Base-by-base conservation (phyloP, 1,284 basidiomycete species). In the Naganishia sp. region DNA sequence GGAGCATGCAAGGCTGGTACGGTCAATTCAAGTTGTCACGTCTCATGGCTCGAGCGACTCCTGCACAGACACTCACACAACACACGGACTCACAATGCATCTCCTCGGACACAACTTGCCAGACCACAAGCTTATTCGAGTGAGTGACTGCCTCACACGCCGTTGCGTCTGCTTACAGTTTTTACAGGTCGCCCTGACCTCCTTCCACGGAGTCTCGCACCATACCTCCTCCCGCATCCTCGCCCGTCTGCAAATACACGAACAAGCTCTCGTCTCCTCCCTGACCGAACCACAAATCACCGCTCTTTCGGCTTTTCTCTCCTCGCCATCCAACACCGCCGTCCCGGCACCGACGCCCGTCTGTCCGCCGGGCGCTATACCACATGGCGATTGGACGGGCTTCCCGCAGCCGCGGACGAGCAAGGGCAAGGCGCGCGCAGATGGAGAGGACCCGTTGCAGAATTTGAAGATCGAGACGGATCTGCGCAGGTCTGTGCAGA, bases 241-340 rank as follows among this genome's bases (percentile, higher is more conserved):
- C 69, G 82, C 83, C 1, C 77, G 83, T 21, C 78, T 84, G 4
- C 78, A 79, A 43, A 80, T 85, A 67, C 83, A 83, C 73, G 70
- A 75, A 72, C 55, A 77, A 75, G 70, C 79, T 68, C 50, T 79
- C 77, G 66, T 78, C 64, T 55, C 80, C 72, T 64, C 76, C 76
- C 47, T 82, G 45, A 77, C 81, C 21, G 84, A 85, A 72, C 73
- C 78, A 4, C 84, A 85, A 75, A 75, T 84, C 67, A 84, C 83
- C 52, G 74, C 81, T 17, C 73, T 85, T 6, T 82, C 82, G 0
- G 81, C 83, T 10, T 82, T 83, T 72, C 80, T 85, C 31, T 84
- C 83, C 5, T 82, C 82, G 0, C 83, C 84, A 0, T 73, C 78
- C 2, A 79, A 78, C 1, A 72, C 74, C 1, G 56, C 70, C 10